phyloP scores from a whole-genome alignment of 1,139 yeast genomes.

The Pichia sp. region DNA sequence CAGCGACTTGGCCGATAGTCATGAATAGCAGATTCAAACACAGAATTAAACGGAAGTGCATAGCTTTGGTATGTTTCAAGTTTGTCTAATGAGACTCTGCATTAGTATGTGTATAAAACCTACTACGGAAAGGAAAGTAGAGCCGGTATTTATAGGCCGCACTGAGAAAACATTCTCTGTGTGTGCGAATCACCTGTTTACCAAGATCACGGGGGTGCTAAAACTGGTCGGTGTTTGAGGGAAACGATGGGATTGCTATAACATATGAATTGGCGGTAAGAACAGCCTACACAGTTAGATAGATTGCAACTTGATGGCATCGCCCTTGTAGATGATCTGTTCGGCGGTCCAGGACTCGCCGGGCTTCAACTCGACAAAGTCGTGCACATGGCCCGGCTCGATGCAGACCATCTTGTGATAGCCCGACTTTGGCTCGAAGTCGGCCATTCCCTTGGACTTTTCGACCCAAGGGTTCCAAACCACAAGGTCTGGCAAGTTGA shows the following conservation, averaged over 20 bases:
- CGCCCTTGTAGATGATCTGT: slow-evolving; percentile 46
- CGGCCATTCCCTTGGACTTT: slow-evolving; percentile 75
- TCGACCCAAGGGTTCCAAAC: slow-evolving; percentile 98
- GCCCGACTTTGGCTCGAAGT: slow-evolving; percentile 82
- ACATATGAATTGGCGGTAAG: too few relatives aligned
- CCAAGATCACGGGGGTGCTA: neutral
- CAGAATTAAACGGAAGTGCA: neutral
- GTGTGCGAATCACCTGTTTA: neutral
- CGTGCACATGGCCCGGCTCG: slow-evolving; percentile 86
- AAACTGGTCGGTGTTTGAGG: neutral
- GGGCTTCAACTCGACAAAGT: slow-evolving; percentile 56
- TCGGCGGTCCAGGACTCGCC: slow-evolving; percentile 70
- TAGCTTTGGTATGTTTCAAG: neutral
- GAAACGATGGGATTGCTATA: neutral
- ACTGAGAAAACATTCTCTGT: neutral
- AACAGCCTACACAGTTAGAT: slow-evolving; percentile 5
- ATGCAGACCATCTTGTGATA: slow-evolving; percentile 85
- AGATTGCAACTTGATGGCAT: slow-evolving; percentile 25
- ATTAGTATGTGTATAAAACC: neutral
- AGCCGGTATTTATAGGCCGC: neutral
- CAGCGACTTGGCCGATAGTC: neutral
- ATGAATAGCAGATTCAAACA: neutral
- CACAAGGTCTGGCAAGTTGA: slow-evolving; percentile 77
- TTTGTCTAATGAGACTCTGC: neutral
- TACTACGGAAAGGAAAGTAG: neutral